A percentile compares a stretch with the other conserved stretches of the same genome.
These are phyloP conservation scores for Komagataella phaffii DNA, from an alignment of 805 yeast genomes.

Conservation along the genomic window DNA sequence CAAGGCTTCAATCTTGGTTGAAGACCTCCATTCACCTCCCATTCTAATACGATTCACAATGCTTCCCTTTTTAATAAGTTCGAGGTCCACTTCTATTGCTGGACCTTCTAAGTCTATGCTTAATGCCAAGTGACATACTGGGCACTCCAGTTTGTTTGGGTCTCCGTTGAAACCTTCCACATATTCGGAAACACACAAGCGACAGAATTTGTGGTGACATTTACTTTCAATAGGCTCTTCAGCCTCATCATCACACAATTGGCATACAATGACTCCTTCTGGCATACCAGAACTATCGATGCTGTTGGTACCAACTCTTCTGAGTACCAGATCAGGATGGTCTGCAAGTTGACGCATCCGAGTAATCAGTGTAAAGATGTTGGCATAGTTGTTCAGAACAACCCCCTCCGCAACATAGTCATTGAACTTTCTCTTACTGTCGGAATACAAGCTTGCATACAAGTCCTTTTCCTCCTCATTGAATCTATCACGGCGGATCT, in stretches of 20 bases:
- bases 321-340: conserved; percentile 90
- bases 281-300: conserved; percentile 20
- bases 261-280: conserved; percentile 61
- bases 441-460: conserved; percentile 77
- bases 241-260: conserved; percentile 93
- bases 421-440: conserved; percentile 75
- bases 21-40: conserved; percentile 85
- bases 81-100: conserved; percentile 55
- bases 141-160: conserved; percentile 58
- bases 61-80: conserved; percentile 44
- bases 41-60: conserved; percentile 82
- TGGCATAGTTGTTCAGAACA: conserved; percentile 91
- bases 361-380: conserved; percentile 89
- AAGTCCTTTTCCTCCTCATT: conserved; percentile 93
- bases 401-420: conserved; percentile 95
- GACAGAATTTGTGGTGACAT: conserved; percentile 89
- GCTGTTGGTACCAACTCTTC: conserved; percentile 37
- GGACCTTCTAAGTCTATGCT: conserved; percentile 87
- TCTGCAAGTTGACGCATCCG: conserved; percentile 97
- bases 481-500: conserved; percentile 73
- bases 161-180: conserved; percentile 66
- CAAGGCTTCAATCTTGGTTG: conserved; percentile 92
- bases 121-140: conserved; percentile 90
- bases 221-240: conserved; percentile 93
- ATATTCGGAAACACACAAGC: conserved; percentile 86